phyloP scores from a whole-genome alignment of 768 basidiomycete species.

The Boletellus ananas region DNA sequence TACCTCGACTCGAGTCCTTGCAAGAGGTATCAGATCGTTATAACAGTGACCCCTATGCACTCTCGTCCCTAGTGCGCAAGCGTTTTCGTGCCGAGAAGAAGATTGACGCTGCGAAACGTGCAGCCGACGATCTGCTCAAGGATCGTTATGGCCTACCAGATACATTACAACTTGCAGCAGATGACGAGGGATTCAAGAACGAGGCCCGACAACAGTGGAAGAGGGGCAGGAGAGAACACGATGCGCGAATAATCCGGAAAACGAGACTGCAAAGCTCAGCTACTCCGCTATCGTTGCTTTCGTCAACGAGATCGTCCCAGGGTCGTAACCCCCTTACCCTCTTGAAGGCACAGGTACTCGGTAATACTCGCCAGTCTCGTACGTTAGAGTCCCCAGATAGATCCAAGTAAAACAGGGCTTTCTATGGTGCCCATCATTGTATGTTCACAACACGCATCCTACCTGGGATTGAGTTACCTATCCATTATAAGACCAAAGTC shows the following conservation, averaged over 20 bases:
- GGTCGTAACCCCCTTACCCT: slow-evolving; percentile 34
- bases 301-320: slow-evolving; percentile 17
- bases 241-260: slow-evolving; percentile 45
- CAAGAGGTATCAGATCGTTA: slow-evolving; percentile 72
- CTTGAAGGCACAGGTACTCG: slow-evolving; percentile 54
- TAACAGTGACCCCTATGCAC: slow-evolving; percentile 81
- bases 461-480: slow-evolving; percentile 12
- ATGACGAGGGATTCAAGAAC: slow-evolving; percentile 54
- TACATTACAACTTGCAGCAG: slow-evolving; percentile 59
- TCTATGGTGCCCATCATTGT: slow-evolving; percentile 4
- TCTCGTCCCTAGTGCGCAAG: slow-evolving; percentile 72
- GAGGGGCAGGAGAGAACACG: slow-evolving; percentile 46
- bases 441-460: slow-evolving; percentile 14
- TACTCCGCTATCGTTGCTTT: slow-evolving; percentile 16
- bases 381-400: slow-evolving; percentile 22
- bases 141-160: slow-evolving; percentile 75
- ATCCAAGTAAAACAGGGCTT: slow-evolving; percentile 6
- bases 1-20: slow-evolving; percentile 78
- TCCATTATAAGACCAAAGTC: slow-evolving; percentile 33
- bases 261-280: slow-evolving; percentile 38
- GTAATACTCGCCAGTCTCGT: slow-evolving; percentile 46
- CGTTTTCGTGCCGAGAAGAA: slow-evolving; percentile 88
- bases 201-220: slow-evolving; percentile 66
- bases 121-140: slow-evolving; percentile 68
- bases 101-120: slow-evolving; percentile 61